Base-by-base conservation (phyloP, 345 rosid genomes). In the Pistacia vera region DNA sequence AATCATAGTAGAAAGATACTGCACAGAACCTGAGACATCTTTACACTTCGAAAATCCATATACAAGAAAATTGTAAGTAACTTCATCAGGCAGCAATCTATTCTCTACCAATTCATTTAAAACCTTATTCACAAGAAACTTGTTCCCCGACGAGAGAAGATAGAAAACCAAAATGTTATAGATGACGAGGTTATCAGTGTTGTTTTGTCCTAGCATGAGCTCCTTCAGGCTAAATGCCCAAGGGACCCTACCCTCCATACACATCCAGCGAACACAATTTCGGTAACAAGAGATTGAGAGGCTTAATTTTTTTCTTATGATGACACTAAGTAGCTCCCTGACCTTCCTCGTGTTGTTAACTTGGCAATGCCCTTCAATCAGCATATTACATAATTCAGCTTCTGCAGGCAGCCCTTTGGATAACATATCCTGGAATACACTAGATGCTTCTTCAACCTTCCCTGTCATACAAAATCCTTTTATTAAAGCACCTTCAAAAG, bases 21-120 rank as follows among this genome's bases (percentile, higher is more conserved):
- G 74, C 74, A 80, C 58, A 76, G 89, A 79, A 80, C 78, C 77
- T 12, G 84, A 71, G 64, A 66, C 49, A 71, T 92, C 91, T 75
- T 81, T 83, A 67, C 82, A 78, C 28, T 67, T 77, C 25, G 84
- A 78, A 81, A 89, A 90, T 4, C 98, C 92, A 36, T 86, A 66
- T 13, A 90, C 79, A 63, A 93, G 92, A 86, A 93, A 90, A 81
- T 93, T 88, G 74, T 83, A 86, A 14, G 90, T 87, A 1, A 77
- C 86, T 79, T 93, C 91, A 64, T 90, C 84, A 13, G 81, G 89
- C 61, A 22, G 69, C 57, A 85, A 30, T 61, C 88, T 85, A 70
- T 82, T 84, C 72, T 70, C 86, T 65, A 58, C 78, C 85, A 92
- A 56, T 71, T 86, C 88, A 71, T 80, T 71, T 81, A 94, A 73